Evolutionary conservation across 2,329 filamentous ascomycete species (phyloP), one percentile per base, ranked within the genome.

Genomic region (Penicillium sp.): DNA sequence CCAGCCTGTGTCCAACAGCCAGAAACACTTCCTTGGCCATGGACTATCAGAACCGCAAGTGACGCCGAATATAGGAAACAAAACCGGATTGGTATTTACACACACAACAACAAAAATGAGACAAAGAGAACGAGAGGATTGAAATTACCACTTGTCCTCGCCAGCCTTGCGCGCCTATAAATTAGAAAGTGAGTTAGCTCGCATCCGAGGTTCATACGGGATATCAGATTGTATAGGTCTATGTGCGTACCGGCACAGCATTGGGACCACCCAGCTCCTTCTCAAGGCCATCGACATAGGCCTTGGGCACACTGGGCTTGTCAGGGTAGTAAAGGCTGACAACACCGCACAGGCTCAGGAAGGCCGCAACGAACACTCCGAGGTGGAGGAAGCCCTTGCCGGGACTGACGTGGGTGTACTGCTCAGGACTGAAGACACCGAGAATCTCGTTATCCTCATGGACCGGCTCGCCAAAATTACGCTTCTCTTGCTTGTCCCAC

Each of bases 401-500:
- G 16, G 93, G 82, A 53, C 85, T 89, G 73, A 87, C 85, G 84
- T 95, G 94, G 58, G 88, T 95, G 82, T 99, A 98, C 72, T 93
- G 89, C 77, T 95, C 88, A 2, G 92, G 87, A 54, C 91, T 90
- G 80, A 99, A 94, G 66, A 97, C 89, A 70, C 93, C 93, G 60
- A 98, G 84, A 60, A 93, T 85, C 77, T 99, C 96, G 79, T 97
- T 90, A 78, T 99, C 95, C 80, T 99, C 96, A 79, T 99, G 94
- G 55, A 96, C 87, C 13, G 94, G 92, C 80, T 99, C 96, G 79
- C 93, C 93, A 76, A 91, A 98, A 84, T 99, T 98, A 73, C 95
- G 88, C 76, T 93, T 89, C 79, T 98, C 95, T 81, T 99, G 95
- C 79, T 93, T 90, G 80, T 99, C 94, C 92, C 93, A 98, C 92